A percentile compares a stretch with the other conserved stretches of the same genome.
Evolutionary conservation across 2,329 filamentous ascomycete genomes (phyloP).

Genomic region (Aspergillus uvarum): DNA sequence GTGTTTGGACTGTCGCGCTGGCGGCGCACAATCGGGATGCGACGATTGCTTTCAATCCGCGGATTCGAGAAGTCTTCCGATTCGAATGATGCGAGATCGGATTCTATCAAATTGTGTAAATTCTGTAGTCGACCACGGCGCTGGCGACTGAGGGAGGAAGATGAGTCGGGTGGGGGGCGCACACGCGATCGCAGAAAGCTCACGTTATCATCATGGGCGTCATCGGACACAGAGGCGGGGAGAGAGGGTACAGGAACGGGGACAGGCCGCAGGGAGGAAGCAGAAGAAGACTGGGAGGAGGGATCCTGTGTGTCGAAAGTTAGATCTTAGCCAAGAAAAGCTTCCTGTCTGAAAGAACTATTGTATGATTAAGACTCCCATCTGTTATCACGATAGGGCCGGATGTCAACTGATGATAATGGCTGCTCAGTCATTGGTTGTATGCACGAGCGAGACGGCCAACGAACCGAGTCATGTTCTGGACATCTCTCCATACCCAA

Average conservation of each 20-base stretch:
- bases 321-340: conserved; percentile 5
- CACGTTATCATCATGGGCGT: conserved; percentile 51
- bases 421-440: background rate
- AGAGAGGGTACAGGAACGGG: conserved; percentile 53
- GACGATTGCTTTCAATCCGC: conserved; percentile 44
- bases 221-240: conserved; percentile 47
- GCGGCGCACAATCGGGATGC: conserved; percentile 38
- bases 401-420: conserved; percentile 8
- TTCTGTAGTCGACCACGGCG: conserved; percentile 34
- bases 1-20: conserved; percentile 45
- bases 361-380: background rate
- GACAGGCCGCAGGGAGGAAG: conserved; percentile 49
- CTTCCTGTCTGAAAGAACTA: background rate
- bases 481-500: background rate
- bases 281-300: conserved; percentile 23
- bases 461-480: background rate
- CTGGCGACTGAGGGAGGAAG: conserved; percentile 30
- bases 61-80: conserved; percentile 32
- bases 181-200: conserved; percentile 50
- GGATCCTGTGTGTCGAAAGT: conserved; percentile 15
- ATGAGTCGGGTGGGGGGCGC: conserved; percentile 29
- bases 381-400: background rate
- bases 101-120: conserved; percentile 22
- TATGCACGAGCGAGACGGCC: background rate
- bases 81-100: conserved; percentile 39